Percentiles rank a stretch among this genome's conserved stretches.
Conservation (phyloP, 345 rosid species). For the Eucalyptus sp. region DNA sequence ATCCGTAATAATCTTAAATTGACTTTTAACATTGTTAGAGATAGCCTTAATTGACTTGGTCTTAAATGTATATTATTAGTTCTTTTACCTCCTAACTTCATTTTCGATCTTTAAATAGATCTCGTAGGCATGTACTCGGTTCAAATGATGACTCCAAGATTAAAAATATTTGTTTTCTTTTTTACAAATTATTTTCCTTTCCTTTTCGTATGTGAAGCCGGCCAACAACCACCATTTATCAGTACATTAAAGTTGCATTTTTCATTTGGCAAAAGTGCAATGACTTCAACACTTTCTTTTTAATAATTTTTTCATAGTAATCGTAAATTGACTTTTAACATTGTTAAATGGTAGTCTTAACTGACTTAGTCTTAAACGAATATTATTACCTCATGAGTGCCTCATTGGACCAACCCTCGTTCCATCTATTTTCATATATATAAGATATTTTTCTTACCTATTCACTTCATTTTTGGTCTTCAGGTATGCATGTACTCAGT, state of each 20-base stretch:
- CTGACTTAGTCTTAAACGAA: background rate
- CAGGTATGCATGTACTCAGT: background rate
- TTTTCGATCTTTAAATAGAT: too few species aligned
- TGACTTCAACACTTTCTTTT: too few species aligned
- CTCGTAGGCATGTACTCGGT: rapidly evolving
- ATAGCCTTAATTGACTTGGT: background rate
- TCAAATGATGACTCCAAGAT: too few species aligned
- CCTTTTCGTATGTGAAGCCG: too few species aligned
- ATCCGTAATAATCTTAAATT: background rate
- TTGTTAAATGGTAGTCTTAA: background rate
- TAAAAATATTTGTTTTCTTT: too few species aligned
- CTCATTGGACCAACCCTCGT: background rate
- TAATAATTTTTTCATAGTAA: background rate
- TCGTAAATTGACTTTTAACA: background rate
- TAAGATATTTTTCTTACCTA: background rate
- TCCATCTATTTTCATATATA: background rate
- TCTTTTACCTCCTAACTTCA: background rate
- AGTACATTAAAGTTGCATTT: too few species aligned
- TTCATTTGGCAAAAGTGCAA: too few species aligned
- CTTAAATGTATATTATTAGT: background rate
- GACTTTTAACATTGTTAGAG: background rate
- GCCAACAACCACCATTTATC: too few species aligned
- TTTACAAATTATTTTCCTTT: too few species aligned
- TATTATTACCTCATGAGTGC: background rate
- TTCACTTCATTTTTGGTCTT: background rate